phyloP scores from a whole-genome alignment of 2,329 filamentous ascomycete species.

The Fusarium verrucosum region DNA sequence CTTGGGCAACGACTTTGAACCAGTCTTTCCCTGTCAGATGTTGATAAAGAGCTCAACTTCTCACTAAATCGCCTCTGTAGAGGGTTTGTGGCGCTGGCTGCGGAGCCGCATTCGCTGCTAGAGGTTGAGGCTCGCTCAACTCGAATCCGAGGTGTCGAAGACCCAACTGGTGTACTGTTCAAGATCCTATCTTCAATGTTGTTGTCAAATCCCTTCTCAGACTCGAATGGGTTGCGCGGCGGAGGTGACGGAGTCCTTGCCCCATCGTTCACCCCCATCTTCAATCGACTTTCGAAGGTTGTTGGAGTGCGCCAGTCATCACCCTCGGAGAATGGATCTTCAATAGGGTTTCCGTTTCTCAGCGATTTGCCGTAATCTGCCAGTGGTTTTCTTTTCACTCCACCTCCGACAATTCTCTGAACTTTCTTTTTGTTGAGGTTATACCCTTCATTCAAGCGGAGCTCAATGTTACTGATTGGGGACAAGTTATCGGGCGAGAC shows the following conservation, averaged over 20 bases:
- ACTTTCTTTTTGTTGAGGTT: constrained; percentile 51
- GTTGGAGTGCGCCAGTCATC: constrained; percentile 31
- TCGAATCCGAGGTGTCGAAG: constrained; percentile 51
- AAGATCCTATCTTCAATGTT: constrained; percentile 53
- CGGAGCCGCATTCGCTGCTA: constrained; percentile 26
- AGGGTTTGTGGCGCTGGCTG: constrained; percentile 4
- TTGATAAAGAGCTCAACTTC: not conserved
- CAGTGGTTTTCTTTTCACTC: constrained; percentile 44
- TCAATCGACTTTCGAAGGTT: constrained; percentile 40
- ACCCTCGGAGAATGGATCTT: constrained; percentile 46
- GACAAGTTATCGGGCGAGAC: constrained; percentile 16
- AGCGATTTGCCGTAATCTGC: constrained; percentile 45
- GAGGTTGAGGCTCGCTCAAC: constrained; percentile 29
- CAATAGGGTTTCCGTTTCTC: constrained; percentile 40
- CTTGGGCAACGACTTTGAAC: not conserved
- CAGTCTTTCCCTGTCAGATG: not conserved
- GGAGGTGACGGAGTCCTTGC: constrained; percentile 1
- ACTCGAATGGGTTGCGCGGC: constrained; percentile 46
- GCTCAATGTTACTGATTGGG: constrained; percentile 46
- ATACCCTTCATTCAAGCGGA: constrained; percentile 49
- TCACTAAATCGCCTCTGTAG: constrained; percentile 3
- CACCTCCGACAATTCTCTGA: constrained; percentile 46
- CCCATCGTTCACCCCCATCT: constrained; percentile 7
- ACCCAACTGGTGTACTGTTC: constrained; percentile 48
- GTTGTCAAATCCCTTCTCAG: constrained; percentile 51